Percentiles rank a stretch among this genome's conserved stretches.
These are phyloP conservation scores for Edaphochlamys debaryana DNA, from an alignment of 139 green algal species.

Conservation along the genomic window DNA sequence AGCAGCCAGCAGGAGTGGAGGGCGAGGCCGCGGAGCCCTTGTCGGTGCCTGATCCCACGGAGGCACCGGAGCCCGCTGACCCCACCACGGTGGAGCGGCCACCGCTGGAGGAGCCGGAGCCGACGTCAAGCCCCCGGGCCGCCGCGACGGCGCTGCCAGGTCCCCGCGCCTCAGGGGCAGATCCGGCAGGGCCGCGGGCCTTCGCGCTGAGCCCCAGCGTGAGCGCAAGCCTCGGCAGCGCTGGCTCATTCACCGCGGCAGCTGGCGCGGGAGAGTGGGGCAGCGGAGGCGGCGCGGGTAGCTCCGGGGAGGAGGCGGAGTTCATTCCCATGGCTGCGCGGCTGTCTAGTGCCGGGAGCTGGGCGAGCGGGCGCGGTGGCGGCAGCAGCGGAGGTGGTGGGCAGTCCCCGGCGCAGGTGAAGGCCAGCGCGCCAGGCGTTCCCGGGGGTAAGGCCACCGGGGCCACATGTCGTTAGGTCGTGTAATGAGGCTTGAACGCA, in stretches of 20 bases:
- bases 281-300: slow-evolving; percentile 1
- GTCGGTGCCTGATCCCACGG: too few species aligned
- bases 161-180: neutral
- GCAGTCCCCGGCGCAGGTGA: neutral
- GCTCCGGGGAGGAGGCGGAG: neutral
- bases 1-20: too few species aligned
- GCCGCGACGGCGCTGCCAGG: neutral
- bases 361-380: neutral
- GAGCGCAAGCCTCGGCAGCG: neutral
- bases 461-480: neutral
- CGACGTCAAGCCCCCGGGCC: neutral
- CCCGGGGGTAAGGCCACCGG: too few species aligned
- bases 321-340: neutral
- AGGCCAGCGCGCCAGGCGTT: too few species aligned
- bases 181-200: neutral
- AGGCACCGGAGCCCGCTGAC: neutral
- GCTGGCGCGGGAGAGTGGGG: slow-evolving; percentile 3
- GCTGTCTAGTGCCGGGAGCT: neutral
- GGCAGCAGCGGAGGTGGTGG: too few species aligned
- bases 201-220: neutral
- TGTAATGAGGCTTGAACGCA: neutral
- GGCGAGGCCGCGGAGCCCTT: too few species aligned
- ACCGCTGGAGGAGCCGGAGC: neutral
- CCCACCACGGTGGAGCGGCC: neutral
- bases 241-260: neutral